Evolutionary conservation across 345 rosid species (phyloP).

Genomic region (Geranium rotundifolium): DNA sequence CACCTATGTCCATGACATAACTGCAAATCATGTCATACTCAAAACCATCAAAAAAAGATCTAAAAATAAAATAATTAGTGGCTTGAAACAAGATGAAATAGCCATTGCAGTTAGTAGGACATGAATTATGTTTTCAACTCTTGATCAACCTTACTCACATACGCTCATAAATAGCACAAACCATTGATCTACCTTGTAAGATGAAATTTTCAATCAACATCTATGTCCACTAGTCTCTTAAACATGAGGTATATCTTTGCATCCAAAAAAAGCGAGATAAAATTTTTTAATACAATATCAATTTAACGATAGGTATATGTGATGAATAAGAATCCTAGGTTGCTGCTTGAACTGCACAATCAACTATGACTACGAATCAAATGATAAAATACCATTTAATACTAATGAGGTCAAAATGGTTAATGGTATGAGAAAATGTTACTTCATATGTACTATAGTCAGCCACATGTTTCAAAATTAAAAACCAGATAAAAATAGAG

Average conservation of each 20-base stretch:
- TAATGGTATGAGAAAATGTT: not conserved
- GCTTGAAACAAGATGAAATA: not conserved
- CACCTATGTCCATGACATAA: conserved; percentile 96
- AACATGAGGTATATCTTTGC: not conserved
- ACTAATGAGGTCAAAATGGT: not conserved
- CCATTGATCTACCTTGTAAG: not conserved
- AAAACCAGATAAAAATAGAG: too few relatives aligned
- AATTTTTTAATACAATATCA: not conserved
- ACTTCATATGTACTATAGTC: not conserved
- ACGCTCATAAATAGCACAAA: not conserved
- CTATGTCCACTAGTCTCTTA: not conserved
- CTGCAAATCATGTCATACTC: conserved; percentile 27
- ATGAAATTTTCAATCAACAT: not conserved
- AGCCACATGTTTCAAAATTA: not conserved
- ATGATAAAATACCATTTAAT: not conserved
- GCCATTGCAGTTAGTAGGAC: not conserved
- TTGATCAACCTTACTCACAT: not conserved
- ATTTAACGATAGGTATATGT: not conserved
- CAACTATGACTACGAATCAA: not conserved
- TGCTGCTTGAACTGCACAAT: not conserved
- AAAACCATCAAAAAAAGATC: conserved; percentile 6
- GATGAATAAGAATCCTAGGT: not conserved
- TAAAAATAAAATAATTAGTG: not conserved
- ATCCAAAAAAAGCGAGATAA: not conserved
- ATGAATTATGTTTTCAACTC: not conserved